Evolutionary conservation across 2,329 filamentous ascomycete genomes (phyloP).

Genomic region (Hypoxylon sp.): DNA sequence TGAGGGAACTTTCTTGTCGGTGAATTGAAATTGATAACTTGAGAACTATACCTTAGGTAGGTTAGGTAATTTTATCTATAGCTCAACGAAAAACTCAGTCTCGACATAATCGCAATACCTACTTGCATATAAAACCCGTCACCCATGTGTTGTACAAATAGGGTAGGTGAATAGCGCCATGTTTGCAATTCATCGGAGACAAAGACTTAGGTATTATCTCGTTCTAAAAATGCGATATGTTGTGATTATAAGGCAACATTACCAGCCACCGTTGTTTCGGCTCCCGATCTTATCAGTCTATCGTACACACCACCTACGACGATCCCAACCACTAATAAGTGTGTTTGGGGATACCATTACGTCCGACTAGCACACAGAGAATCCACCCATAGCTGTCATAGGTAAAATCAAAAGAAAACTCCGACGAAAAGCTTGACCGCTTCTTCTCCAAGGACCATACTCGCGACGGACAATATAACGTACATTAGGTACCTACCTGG

Average conservation of each 20-base stretch:
- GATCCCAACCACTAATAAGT: not conserved
- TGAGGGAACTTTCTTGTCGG: conserved; percentile 2
- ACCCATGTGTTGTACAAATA: not conserved
- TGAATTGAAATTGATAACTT: conserved; percentile 11
- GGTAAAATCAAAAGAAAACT: conserved; percentile 12
- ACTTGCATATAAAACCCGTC: not conserved
- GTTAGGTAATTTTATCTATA: not conserved
- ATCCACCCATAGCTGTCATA: conserved; percentile 24
- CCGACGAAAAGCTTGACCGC: conserved; percentile 33
- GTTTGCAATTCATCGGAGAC: conserved; percentile 8
- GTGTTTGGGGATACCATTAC: conserved; percentile 6
- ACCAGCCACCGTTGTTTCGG: conserved; percentile 33
- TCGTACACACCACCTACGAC: conserved; percentile 6
- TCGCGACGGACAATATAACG: conserved; percentile 21
- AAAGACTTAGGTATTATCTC: conserved; percentile 2
- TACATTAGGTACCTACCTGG: conserved; percentile 16
- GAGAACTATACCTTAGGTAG: no score
- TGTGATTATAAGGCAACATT: conserved; percentile 3
- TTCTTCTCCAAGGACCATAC: conserved; percentile 24
- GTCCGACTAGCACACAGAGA: conserved; percentile 20
- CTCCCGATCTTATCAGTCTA: conserved; percentile 12
- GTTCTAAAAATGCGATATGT: conserved; percentile 18
- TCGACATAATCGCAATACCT: not conserved
- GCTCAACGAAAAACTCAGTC: not conserved
- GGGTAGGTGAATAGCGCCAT: conserved; percentile 11